Conservation (phyloP, 2,329 filamentous ascomycete genomes). For the Gliomastix tumulicola region DNA sequence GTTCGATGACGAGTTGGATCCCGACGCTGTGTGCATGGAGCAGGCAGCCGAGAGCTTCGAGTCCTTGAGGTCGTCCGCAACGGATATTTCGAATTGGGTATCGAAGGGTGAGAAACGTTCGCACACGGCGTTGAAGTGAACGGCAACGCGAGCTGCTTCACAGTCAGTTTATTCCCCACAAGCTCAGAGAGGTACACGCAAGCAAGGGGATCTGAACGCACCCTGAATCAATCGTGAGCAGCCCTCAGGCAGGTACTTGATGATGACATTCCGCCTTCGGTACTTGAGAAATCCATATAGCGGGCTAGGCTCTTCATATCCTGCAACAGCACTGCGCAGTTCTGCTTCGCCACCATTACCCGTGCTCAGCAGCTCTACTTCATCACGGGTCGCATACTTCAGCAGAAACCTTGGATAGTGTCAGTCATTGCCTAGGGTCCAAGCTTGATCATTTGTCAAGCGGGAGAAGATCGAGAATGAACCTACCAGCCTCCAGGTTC, state of each 20-base stretch:
- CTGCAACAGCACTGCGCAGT: slow-evolving; percentile 68
- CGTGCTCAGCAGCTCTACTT: slow-evolving; percentile 68
- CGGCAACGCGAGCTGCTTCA: slow-evolving; percentile 69
- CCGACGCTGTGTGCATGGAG: slow-evolving; percentile 80
- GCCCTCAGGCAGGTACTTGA: slow-evolving; percentile 88
- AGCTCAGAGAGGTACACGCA: not conserved
- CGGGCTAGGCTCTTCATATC: slow-evolving; percentile 78
- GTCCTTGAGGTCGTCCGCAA: slow-evolving; percentile 76
- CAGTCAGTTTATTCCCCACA: not conserved
- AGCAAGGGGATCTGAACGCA: slow-evolving; percentile 33
- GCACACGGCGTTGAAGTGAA: slow-evolving; percentile 61
- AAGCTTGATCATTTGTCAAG: not conserved
- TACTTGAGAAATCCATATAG: slow-evolving; percentile 91
- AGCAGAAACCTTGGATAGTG: slow-evolving; percentile 73
- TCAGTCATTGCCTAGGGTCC: not conserved
- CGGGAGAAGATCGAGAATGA: not conserved
- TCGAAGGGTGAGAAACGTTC: slow-evolving; percentile 80
- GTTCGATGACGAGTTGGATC: slow-evolving; percentile 79
- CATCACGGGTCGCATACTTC: slow-evolving; percentile 84
- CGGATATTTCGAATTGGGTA: slow-evolving; percentile 69
- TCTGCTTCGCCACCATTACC: slow-evolving; percentile 81
- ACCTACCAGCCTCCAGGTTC: slow-evolving; percentile 93
- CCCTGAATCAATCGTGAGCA: slow-evolving; percentile 91
- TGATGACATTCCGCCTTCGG: slow-evolving; percentile 77
- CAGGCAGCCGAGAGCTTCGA: slow-evolving; percentile 82